Conservation (phyloP, 1,284 basidiomycete genomes). For the Puccinia hordei region DNA sequence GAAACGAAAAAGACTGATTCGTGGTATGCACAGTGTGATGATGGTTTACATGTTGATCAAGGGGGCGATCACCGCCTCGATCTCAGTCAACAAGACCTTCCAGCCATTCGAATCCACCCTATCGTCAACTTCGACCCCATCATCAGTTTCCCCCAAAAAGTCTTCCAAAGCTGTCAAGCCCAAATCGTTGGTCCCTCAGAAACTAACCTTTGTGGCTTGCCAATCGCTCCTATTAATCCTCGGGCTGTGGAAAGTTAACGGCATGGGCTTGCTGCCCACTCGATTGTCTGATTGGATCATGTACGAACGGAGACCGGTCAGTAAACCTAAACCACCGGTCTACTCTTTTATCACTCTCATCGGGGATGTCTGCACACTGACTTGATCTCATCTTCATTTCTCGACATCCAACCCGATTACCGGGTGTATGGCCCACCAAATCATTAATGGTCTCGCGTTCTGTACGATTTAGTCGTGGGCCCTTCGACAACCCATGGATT, state of each 20-base stretch:
- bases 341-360: not conserved
- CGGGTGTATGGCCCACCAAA: not conserved
- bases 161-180: not conserved
- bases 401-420: not conserved
- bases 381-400: not conserved
- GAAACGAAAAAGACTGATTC: not conserved
- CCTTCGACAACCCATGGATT: conserved; percentile 3
- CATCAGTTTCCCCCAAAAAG: conserved; percentile 66
- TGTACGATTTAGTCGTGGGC: conserved; percentile 5
- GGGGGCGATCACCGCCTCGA: conserved; percentile 54
- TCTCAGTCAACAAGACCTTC: conserved; percentile 56
- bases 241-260: conserved; percentile 84
- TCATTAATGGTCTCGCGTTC: not conserved
- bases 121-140: conserved; percentile 67
- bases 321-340: not conserved
- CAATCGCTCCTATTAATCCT: conserved; percentile 74
- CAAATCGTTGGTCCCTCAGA: conserved; percentile 65
- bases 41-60: conserved; percentile 57
- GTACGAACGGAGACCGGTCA: conserved; percentile 58
- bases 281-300: conserved; percentile 89
- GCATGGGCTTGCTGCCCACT: conserved; percentile 82
- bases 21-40: conserved; percentile 54
- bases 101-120: conserved; percentile 59
- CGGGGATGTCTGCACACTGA: not conserved
- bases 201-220: conserved; percentile 70